Conservation (phyloP, 163 green algal genomes). For the Prototheca cutis region DNA sequence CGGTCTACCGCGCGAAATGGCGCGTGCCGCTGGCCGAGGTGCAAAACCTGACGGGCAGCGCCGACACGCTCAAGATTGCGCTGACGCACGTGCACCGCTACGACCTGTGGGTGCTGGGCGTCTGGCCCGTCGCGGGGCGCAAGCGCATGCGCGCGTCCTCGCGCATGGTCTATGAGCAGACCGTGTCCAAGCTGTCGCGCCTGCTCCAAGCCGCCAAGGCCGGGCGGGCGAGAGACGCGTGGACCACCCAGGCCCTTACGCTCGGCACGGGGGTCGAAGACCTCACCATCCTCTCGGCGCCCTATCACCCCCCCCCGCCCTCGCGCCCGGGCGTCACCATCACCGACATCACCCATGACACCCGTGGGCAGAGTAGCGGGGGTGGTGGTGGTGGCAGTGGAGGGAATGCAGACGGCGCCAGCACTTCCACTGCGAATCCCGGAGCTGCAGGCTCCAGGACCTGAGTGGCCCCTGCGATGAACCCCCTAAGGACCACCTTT, state of each 20-base stretch:
- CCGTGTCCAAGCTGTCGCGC: conserved; percentile 24
- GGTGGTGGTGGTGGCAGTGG: too few species aligned
- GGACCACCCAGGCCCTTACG: background rate
- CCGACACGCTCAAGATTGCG: conserved; percentile 31
- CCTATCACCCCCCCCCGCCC: conserved; percentile 8
- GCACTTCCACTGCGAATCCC: too few species aligned
- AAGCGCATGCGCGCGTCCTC: conserved; percentile 28
- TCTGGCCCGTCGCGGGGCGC: conserved; percentile 31
- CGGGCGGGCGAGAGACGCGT: background rate
- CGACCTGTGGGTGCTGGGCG: conserved; percentile 29
- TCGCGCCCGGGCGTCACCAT: background rate
- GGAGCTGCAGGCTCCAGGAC: too few species aligned
- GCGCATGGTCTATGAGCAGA: conserved; percentile 27
- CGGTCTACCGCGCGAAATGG: conserved; percentile 39
- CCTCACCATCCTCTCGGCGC: conserved; percentile 24
- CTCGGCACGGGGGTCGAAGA: background rate
- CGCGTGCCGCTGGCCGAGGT: conserved; percentile 29
- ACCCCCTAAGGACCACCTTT: too few species aligned
- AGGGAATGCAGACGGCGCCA: too few species aligned
- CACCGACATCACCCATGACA: background rate
- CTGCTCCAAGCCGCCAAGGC: conserved; percentile 15
- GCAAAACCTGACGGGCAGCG: conserved; percentile 31
- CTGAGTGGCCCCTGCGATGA: too few species aligned
- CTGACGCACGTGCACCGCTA: conserved; percentile 30
- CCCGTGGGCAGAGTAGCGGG: too few species aligned